Evolutionary conservation across 108 stramenopile species (phyloP).

Genomic region (Cyclotella cryptica): DNA sequence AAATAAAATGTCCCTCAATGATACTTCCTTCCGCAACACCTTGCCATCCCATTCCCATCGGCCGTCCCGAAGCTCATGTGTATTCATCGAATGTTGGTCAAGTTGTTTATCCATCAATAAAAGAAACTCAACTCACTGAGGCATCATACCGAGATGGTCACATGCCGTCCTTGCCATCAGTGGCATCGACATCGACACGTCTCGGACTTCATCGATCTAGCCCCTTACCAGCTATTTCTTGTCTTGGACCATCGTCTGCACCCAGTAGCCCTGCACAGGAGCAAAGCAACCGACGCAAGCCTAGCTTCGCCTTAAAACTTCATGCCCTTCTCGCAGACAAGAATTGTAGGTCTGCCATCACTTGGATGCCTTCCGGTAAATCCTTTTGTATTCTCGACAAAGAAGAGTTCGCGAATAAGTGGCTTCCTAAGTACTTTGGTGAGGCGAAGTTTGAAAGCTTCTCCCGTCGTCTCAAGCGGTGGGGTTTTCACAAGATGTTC

Average conservation of each 20-base stretch:
- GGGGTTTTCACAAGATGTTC: constrained; percentile 46
- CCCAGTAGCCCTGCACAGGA: not conserved
- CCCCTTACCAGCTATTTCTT: not conserved
- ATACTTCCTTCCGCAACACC: too few species aligned
- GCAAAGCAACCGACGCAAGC: not conserved
- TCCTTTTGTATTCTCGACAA: constrained; percentile 56
- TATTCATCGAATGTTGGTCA: too few species aligned
- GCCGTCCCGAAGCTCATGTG: too few species aligned
- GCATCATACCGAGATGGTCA: too few species aligned
- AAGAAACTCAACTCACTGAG: too few species aligned
- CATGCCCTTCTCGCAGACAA: not conserved
- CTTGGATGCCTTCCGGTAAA: constrained; percentile 57
- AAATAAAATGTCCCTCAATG: not conserved
- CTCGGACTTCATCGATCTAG: not conserved
- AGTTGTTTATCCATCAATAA: too few species aligned
- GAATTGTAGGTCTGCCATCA: constrained; percentile 17
- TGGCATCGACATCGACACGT: too few species aligned
- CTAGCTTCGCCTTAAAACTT: not conserved
- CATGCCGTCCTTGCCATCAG: too few species aligned
- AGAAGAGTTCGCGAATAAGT: constrained; percentile 47
- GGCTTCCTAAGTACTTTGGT: constrained; percentile 53
- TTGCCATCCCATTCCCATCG: too few species aligned
- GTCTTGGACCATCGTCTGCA: not conserved
- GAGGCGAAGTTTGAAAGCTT: constrained; percentile 61
- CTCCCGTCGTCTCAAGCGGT: constrained; percentile 55